phyloP scores from a whole-genome alignment of 2,329 filamentous ascomycete species.

The Neonectria punicea region DNA sequence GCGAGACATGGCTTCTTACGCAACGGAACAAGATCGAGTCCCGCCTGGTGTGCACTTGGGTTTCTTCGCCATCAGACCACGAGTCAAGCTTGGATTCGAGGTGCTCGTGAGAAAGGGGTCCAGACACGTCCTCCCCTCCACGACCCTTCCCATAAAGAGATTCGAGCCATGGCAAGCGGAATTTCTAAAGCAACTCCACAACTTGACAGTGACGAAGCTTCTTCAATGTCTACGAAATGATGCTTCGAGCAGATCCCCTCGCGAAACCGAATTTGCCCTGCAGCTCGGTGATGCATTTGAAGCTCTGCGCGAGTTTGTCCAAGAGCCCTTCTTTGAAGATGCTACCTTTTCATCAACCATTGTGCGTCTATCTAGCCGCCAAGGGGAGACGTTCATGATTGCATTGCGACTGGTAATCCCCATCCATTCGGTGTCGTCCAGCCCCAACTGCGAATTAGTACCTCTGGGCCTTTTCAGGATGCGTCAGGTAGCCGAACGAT shows the following conservation, averaged over 20 bases:
- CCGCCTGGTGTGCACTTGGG: slow-evolving; percentile 66
- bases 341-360: slow-evolving; percentile 56
- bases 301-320: slow-evolving; percentile 53
- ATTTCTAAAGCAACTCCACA: slow-evolving; percentile 62
- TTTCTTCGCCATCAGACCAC: slow-evolving; percentile 66
- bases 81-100: slow-evolving; percentile 68
- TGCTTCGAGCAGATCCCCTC: slow-evolving; percentile 43
- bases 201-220: slow-evolving; percentile 51
- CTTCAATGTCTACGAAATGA: slow-evolving; percentile 48
- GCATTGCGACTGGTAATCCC: slow-evolving; percentile 70
- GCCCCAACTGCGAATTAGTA: slow-evolving; percentile 65
- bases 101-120: slow-evolving; percentile 67
- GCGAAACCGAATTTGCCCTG: slow-evolving; percentile 57
- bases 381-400: slow-evolving; percentile 54
- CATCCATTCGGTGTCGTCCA: slow-evolving; percentile 64
- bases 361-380: slow-evolving; percentile 52
- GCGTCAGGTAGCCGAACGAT: slow-evolving; percentile 70
- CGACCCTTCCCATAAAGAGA: slow-evolving; percentile 62
- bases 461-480: slow-evolving; percentile 73
- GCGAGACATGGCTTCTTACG: slow-evolving; percentile 70
- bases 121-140: slow-evolving; percentile 69
- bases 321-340: slow-evolving; percentile 58
- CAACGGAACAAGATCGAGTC: slow-evolving; percentile 56
- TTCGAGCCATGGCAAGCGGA: slow-evolving; percentile 66
- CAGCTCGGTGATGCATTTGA: slow-evolving; percentile 57